Evolutionary conservation across 768 basidiomycete species (phyloP), one percentile per base, ranked within the genome.

Genomic region (Collybia sp.): DNA sequence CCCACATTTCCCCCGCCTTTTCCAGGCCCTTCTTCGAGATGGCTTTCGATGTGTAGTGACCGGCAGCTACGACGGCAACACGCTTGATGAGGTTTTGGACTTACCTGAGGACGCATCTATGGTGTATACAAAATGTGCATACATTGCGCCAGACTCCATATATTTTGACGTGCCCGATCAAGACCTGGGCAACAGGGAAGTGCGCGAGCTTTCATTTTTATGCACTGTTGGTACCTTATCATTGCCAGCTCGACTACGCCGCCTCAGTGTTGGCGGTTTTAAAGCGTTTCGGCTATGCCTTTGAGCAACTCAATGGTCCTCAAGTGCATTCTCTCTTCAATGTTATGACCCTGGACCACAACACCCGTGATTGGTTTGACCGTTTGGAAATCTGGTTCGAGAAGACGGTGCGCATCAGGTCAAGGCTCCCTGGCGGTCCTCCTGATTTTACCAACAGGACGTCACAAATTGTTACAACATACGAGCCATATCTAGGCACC

Each of bases 101-200:
- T 13, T n/a, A 10, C 13, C 17, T 6, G 4, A 34, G 15, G 17
- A 37, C 10, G n/a, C 13, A n/a, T 18, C 13, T 37, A 10, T 10
- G 35, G 35, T 47, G 17, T 35, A 53, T 34, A 47, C 50, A 5
- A 20, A 33, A 16, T 48, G 46, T 36, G 53, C 43, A 6, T 46
- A 54, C 30, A 43, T 54, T 46, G 37, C 45, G 18, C 53, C 50
- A 17, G 53, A 47, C 5, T 44, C 45, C 6, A 44, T 40, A n/a
- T 47, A 42, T 38, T 46, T 44, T 37, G 32, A 43, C 12, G 36
- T 39, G 17, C 32, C 46, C 18, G 19, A 32, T 20, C 31, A 12
- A 11, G 35, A 37, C 13, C 10, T 37, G 35, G 35, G 13, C 13
- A 6, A 18, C 37, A 31, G 18, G 16, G 36, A 42, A 16, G 42